Conservation (phyloP, 805 yeast species). For the Priceomyces fermenticarens region DNA sequence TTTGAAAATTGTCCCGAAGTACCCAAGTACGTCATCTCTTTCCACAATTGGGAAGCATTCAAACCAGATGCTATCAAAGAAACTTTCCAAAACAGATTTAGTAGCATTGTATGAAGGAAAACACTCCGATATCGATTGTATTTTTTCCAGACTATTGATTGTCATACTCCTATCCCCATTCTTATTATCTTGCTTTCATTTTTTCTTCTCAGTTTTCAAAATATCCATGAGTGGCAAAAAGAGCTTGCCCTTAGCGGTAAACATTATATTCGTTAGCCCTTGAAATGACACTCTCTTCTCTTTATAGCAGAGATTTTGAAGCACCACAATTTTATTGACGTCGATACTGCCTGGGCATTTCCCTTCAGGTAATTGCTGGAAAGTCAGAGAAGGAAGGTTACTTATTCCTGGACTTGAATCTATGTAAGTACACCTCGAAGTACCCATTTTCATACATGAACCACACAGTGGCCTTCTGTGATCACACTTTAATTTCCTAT, state of each 20-base stretch:
- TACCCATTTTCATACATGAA: neutral
- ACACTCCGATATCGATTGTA: neutral
- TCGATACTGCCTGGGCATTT: neutral
- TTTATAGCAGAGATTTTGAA: neutral
- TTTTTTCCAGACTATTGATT: neutral
- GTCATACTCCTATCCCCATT: neutral
- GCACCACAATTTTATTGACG: neutral
- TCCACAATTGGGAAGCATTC: neutral
- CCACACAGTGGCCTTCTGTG: constrained; percentile 1
- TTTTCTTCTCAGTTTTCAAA: neutral
- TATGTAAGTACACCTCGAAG: neutral
- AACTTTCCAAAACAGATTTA: neutral
- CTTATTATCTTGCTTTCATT: constrained; percentile 1
- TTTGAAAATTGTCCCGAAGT: neutral
- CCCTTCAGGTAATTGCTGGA: neutral
- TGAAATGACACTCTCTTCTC: neutral
- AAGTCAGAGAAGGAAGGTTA: neutral
- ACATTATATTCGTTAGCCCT: neutral
- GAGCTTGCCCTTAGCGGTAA: neutral
- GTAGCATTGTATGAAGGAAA: neutral
- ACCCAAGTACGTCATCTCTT: neutral
- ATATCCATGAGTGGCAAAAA: neutral
- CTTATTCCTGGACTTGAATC: neutral
- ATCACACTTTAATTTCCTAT: constrained; percentile 3
- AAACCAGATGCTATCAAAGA: constrained; percentile 4